Base-by-base conservation (phyloP, 2,329 filamentous ascomycete species). In the Chaetomiaceae sp. region DNA sequence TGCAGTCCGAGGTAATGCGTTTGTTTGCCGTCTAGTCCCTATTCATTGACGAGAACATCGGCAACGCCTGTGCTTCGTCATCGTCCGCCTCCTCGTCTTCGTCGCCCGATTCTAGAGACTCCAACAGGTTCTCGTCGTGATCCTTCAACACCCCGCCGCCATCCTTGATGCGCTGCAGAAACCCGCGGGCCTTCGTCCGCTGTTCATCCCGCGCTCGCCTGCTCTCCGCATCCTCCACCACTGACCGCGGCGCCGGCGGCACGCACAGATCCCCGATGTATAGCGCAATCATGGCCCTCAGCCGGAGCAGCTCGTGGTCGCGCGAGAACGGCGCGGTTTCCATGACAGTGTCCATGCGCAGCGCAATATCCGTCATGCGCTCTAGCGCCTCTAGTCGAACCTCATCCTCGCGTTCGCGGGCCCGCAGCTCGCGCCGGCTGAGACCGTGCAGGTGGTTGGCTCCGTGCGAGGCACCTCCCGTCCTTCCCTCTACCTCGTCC, bases 231-330 rank as follows among this genome's bases (percentile, higher is more conserved):
- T 56, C 54, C 32, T 63, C 54, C 18, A 42, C 42, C 18, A 55
- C 49, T 14, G 59, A 55, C 18, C 56, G 49, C 22, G 66, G 56
- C n/a, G 60, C 55, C 32, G 61, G 56, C 0, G 72, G 71, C 18
- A 81, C 58, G 20, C 68, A 61, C 30, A 95, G 66, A 62, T 95
- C 87, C 6, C 76, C 84, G 14, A 88, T 71, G 73, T 87, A 95
- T 14, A 93, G 68, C 1, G 80, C 78, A 6, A 89, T 67, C 75
- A 88, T 87, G 8, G 78, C 88, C 42, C 87, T 74, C 19, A 95
- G 68, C 38, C 83, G 72, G 37, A 90, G 68, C 49, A 95, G 68
- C 50, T 82, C 78, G 4, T 71, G 64, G 55, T 81, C 82, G 47
- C 81, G 79, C 24, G 81, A 80, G 59, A 82, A 95, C 0, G 88